Evolutionary conservation across 2,329 filamentous ascomycete species (phyloP).

Genomic region (Metarhizium anisopliae): DNA sequence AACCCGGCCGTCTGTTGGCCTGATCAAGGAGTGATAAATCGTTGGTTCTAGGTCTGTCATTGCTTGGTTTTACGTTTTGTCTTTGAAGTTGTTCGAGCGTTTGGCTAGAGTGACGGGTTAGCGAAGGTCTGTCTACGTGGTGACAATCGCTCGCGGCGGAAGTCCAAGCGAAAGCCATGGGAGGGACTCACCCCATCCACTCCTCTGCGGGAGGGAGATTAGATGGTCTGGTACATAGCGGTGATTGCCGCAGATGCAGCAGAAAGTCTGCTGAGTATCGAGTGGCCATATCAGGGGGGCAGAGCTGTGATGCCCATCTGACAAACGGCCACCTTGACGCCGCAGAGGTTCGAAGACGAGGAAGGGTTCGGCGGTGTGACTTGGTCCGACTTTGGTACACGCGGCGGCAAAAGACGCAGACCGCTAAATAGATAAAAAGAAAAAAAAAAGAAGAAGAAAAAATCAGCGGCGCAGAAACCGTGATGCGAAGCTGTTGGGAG

Average conservation of each 20-base stretch:
- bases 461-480: neutral
- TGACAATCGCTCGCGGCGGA: neutral
- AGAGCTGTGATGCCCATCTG: constrained; percentile 29
- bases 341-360: constrained; percentile 3
- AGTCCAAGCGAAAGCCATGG: no score
- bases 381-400: neutral
- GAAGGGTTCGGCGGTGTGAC: neutral
- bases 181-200: constrained; percentile 78
- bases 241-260: constrained; percentile 67
- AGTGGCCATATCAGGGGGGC: constrained; percentile 37
- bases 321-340: constrained; percentile 14
- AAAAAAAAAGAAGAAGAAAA: neutral
- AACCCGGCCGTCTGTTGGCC: constrained; percentile 39
- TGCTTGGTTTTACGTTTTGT: constrained; percentile 30
- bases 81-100: constrained; percentile 36
- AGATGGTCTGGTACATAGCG: constrained; percentile 71
- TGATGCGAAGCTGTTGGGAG: neutral
- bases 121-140: neutral
- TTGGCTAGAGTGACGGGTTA: constrained; percentile 22
- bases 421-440: neutral
- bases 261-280: constrained; percentile 73
- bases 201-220: constrained; percentile 77
- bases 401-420: neutral
- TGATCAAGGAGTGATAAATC: constrained; percentile 38
- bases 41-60: constrained; percentile 34